phyloP scores from a whole-genome alignment of 805 yeast species.

The Candida succiphila region DNA sequence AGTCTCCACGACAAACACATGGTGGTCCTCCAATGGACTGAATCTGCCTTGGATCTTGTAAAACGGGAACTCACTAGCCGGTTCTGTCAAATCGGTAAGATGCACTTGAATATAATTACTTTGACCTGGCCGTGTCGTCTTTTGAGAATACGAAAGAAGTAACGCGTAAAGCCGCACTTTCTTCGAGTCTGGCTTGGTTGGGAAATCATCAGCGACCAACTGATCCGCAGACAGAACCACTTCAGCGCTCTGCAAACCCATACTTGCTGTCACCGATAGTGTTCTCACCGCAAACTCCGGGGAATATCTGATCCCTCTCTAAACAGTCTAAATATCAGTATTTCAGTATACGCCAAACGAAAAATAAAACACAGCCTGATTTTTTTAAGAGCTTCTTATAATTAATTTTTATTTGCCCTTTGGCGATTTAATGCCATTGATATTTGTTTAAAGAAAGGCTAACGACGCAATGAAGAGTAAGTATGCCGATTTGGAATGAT shows the following conservation, averaged over 20 bases:
- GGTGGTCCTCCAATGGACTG: neutral
- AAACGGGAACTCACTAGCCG: slow-evolving; percentile 1
- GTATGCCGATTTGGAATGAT: neutral
- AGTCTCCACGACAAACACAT: slow-evolving; percentile 9
- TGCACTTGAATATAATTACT: slow-evolving; percentile 3
- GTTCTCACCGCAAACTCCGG: no score
- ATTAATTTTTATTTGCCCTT: no score
- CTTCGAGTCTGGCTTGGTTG: neutral
- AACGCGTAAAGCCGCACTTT: slow-evolving; percentile 6
- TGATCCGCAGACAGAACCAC: no score
- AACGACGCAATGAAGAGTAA: slow-evolving; percentile 4
- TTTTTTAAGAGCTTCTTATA: no score
- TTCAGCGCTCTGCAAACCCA: no score
- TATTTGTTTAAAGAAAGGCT: neutral
- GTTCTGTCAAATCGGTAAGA: slow-evolving; percentile 15
- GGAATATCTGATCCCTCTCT: no score
- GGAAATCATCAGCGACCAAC: neutral
- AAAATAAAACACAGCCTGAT: no score
- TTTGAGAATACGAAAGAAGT: slow-evolving; percentile 6
- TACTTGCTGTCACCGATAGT: no score
- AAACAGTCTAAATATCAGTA: no score
- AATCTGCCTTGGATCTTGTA: slow-evolving; percentile 3
- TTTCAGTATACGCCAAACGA: no score
- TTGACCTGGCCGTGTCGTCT: no score
- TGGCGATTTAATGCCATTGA: no score